A percentile compares a stretch with the other conserved stretches of the same genome.
Conservation (phyloP, 495 filamentous ascomycete species). For the Entonaema liquescens region DNA sequence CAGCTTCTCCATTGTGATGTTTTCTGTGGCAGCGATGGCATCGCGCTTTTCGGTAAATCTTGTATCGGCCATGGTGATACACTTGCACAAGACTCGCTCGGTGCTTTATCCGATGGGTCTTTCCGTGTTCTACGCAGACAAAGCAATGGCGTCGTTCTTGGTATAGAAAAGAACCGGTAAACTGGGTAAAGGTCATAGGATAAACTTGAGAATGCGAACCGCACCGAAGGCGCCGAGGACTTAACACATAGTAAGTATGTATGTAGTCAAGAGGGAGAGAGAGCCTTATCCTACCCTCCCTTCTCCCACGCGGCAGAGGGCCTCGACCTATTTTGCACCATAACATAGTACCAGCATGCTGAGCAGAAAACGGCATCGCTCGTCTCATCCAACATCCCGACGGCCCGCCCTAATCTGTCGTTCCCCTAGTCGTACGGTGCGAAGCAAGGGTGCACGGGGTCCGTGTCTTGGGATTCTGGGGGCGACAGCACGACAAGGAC, state of each 20-base stretch:
- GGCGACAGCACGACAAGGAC: background rate
- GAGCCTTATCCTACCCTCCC: conserved; percentile 5
- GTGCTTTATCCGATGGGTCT: conserved; percentile 20
- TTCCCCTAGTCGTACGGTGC: conserved; percentile 38
- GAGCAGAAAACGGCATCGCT: conserved; percentile 29
- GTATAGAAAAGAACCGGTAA: conserved; percentile 26
- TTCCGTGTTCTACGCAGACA: conserved; percentile 20
- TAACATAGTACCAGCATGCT: conserved; percentile 2
- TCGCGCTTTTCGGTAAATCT: conserved; percentile 28
- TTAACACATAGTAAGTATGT: background rate
- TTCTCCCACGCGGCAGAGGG: conserved; percentile 11
- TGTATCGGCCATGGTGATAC: conserved; percentile 32
- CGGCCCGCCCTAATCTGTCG: conserved; percentile 37
- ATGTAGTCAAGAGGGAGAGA: conserved; percentile 1
- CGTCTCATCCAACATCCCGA: conserved; percentile 29
- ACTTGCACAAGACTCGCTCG: conserved; percentile 9
- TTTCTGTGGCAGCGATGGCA: conserved; percentile 8
- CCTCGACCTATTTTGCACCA: conserved; percentile 21
- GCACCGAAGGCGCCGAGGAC: conserved; percentile 8
- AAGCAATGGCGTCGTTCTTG: conserved; percentile 20
- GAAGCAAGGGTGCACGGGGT: conserved; percentile 16
- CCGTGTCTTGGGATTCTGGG: background rate
- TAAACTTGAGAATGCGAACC: conserved; percentile 29
- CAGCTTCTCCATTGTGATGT: conserved; percentile 51
- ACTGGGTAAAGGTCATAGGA: conserved; percentile 36